phyloP scores from a whole-genome alignment of 2,329 filamentous ascomycete species.

The Colletotrichum costaricense region DNA sequence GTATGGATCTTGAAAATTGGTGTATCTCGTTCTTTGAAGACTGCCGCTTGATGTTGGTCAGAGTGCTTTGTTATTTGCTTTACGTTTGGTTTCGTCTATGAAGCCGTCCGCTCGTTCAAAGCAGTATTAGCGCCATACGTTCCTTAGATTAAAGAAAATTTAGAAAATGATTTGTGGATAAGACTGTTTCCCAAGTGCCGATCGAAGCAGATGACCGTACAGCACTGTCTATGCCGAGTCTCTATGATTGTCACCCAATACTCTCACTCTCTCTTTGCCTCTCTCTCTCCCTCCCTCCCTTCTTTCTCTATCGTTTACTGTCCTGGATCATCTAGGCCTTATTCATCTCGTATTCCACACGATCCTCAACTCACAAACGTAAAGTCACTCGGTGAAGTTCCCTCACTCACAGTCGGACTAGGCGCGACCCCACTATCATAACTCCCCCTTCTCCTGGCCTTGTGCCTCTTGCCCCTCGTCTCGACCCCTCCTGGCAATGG shows the following conservation, averaged over 20 bases:
- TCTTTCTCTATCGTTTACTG: too few species aligned
- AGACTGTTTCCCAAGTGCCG: background rate
- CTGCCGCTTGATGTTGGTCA: background rate
- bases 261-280: background rate
- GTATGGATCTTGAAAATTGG: background rate
- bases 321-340: too few species aligned
- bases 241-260: background rate
- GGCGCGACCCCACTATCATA: slow-evolving; percentile 35
- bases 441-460: background rate
- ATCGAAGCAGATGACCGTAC: background rate
- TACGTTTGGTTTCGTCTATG: background rate
- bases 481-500: background rate
- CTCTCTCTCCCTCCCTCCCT: too few species aligned
- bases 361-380: slow-evolving; percentile 13
- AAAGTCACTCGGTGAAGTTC: slow-evolving; percentile 4
- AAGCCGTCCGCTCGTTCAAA: background rate
- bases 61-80: background rate
- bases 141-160: background rate
- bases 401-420: slow-evolving; percentile 8
- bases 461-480: background rate
- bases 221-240: background rate
- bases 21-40: background rate
- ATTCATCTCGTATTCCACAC: too few species aligned
- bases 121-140: background rate
- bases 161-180: background rate